Evolutionary conservation across 2,329 filamentous ascomycete genomes (phyloP).

Genomic region (Parastagonospora avenae): DNA sequence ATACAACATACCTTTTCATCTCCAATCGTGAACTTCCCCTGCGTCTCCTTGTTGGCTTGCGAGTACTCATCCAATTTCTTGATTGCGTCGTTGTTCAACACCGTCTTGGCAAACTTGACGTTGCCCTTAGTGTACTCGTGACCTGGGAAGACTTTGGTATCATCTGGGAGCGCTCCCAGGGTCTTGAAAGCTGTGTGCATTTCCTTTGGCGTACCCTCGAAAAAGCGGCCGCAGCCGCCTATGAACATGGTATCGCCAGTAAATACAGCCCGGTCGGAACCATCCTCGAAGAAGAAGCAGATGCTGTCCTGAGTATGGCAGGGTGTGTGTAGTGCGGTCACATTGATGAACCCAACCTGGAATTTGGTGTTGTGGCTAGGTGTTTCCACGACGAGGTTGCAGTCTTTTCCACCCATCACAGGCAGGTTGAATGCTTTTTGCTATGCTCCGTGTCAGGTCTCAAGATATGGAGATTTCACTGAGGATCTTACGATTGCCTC

Average conservation of each 20-base stretch:
- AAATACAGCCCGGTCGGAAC: constrained; percentile 78
- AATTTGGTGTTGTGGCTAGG: constrained; percentile 78
- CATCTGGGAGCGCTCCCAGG: constrained; percentile 79
- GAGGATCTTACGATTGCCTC: constrained; percentile 66
- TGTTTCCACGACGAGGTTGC: constrained; percentile 76
- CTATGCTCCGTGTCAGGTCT: constrained; percentile 41
- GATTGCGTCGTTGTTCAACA: constrained; percentile 73
- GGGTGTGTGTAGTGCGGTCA: constrained; percentile 90
- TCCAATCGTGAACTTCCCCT: constrained; percentile 94
- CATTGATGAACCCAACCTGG: constrained; percentile 79
- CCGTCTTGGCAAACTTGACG: constrained; percentile 81
- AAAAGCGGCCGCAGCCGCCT: constrained; percentile 92
- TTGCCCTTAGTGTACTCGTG: constrained; percentile 99
- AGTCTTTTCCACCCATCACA: constrained; percentile 88
- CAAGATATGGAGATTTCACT: not conserved
- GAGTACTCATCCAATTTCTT: constrained; percentile 79
- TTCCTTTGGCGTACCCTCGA: constrained; percentile 81
- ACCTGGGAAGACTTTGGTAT: constrained; percentile 91
- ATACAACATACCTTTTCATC: constrained; percentile 78
- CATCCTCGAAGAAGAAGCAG: constrained; percentile 90
- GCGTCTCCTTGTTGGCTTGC: constrained; percentile 81
- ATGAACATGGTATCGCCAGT: constrained; percentile 97
- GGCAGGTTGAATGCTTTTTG: constrained; percentile 67
- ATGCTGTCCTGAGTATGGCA: constrained; percentile 99
- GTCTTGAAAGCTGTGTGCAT: constrained; percentile 93